Conservation (phyloP, 352 stramenopile species). For the Phytophthora hybrid region DNA sequence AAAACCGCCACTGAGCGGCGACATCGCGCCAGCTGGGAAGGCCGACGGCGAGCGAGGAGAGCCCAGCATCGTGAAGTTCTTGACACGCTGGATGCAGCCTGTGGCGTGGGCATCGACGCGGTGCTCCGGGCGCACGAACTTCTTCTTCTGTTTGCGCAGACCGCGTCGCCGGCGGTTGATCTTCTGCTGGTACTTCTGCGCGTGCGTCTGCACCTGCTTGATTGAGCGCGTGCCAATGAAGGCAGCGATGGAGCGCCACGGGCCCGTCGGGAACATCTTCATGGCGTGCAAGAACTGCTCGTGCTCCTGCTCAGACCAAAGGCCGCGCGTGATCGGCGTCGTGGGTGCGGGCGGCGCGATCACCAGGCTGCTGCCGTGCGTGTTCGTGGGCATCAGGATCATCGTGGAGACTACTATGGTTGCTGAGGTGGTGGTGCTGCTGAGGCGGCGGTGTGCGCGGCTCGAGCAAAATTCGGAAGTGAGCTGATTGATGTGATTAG, state of each 20-base stretch:
- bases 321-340: conserved; percentile 61
- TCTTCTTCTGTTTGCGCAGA: conserved; percentile 88
- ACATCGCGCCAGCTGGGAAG: conserved; percentile 34
- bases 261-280: conserved; percentile 79
- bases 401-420: conserved; percentile 26
- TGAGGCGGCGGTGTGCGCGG: conserved; percentile 25
- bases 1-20: conserved; percentile 38
- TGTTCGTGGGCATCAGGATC: conserved; percentile 45
- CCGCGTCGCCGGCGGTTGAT: conserved; percentile 81
- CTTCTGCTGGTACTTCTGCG: conserved; percentile 90
- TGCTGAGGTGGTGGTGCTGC: conserved; percentile 16
- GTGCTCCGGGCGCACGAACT: conserved; percentile 79
- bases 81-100: conserved; percentile 71
- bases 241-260: conserved; percentile 78
- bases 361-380: conserved; percentile 27
- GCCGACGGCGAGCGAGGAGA: conserved; percentile 56
- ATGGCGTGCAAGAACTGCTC: conserved; percentile 86
- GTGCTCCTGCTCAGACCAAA: conserved; percentile 83
- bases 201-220: conserved; percentile 87
- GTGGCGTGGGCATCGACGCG: conserved; percentile 71
- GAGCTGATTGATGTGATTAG: conserved; percentile 45
- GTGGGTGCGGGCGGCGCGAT: conserved; percentile 26
- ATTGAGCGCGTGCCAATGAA: conserved; percentile 83
- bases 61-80: conserved; percentile 47
- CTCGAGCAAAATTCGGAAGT: conserved; percentile 49